phyloP scores from a whole-genome alignment of 805 yeast species.

The Cyberlindnera mycetangii region DNA sequence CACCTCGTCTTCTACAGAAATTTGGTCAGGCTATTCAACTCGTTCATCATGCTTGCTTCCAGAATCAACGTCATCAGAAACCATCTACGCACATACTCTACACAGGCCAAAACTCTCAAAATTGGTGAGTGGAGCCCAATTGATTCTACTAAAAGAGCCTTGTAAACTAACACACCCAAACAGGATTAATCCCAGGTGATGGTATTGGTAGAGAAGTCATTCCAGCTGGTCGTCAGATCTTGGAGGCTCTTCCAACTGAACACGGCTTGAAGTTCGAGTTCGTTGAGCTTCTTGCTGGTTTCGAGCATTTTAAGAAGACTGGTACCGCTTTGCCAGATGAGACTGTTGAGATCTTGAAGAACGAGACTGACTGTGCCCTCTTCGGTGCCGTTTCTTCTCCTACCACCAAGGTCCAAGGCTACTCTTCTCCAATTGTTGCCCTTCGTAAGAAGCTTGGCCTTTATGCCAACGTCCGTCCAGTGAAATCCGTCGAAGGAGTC shows the following conservation, averaged over 20 bases:
- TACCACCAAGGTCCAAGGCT: slow-evolving; percentile 88
- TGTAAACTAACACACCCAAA: slow-evolving; percentile 25
- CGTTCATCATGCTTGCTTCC: slow-evolving; percentile 13
- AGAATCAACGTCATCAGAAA: slow-evolving; percentile 10
- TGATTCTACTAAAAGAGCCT: slow-evolving; percentile 17
- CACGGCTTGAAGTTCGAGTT: slow-evolving; percentile 81
- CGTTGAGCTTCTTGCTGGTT: slow-evolving; percentile 89
- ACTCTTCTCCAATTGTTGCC: slow-evolving; percentile 99
- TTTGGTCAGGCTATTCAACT: background rate
- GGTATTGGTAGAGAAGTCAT: slow-evolving; percentile 98
- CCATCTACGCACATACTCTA: slow-evolving; percentile 31
- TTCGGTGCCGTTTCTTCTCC: slow-evolving; percentile 98
- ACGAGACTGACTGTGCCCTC: slow-evolving; percentile 92
- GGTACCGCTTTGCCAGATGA: slow-evolving; percentile 95
- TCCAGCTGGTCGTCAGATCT: slow-evolving; percentile 89
- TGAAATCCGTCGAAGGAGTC: slow-evolving; percentile 82
- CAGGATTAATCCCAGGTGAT: slow-evolving; percentile 89
- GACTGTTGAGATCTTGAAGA: slow-evolving; percentile 74
- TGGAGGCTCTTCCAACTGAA: slow-evolving; percentile 76
- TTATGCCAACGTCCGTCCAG: slow-evolving; percentile 97
- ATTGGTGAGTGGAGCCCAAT: slow-evolving; percentile 33
- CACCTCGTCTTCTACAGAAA: background rate
- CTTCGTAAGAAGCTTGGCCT: slow-evolving; percentile 91
- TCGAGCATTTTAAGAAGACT: slow-evolving; percentile 88
- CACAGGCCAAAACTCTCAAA: slow-evolving; percentile 45